Percentiles rank a stretch among this genome's conserved stretches.
Evolutionary conservation across 352 stramenopile species (phyloP).

Genomic region (Phytopythium kandeliae): DNA sequence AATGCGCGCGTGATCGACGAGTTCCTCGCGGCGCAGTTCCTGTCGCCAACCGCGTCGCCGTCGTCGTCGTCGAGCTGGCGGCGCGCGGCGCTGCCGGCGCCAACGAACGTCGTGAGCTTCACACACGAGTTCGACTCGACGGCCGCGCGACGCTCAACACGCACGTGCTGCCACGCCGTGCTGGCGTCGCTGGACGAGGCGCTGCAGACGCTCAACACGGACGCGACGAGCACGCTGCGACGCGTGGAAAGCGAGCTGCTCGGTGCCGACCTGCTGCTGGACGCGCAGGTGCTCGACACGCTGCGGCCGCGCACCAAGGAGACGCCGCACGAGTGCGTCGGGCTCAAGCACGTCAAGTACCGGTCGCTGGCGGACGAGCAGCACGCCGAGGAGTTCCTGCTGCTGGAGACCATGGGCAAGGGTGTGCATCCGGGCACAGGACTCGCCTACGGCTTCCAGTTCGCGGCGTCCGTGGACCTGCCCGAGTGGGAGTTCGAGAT

Average conservation of each 20-base stretch:
- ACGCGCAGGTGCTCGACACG: conserved; percentile 65
- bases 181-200: conserved; percentile 53
- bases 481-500: conserved; percentile 41
- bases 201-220: conserved; percentile 45
- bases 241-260: conserved; percentile 55
- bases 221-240: conserved; percentile 42
- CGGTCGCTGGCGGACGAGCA: conserved; percentile 46
- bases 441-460: conserved; percentile 54
- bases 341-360: conserved; percentile 78
- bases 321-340: conserved; percentile 63
- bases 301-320: conserved; percentile 61
- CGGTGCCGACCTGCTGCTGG: conserved; percentile 47
- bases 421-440: conserved; percentile 34
- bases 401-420: conserved; percentile 50
- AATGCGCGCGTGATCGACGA: conserved; percentile 9
- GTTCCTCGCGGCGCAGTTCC: conserved; percentile 6
- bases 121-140: conserved; percentile 38
- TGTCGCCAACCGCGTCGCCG: conserved; percentile 15
- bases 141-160: conserved; percentile 39
- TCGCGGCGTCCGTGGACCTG: conserved; percentile 47
- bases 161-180: conserved; percentile 45
- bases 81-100: conserved; percentile 22
- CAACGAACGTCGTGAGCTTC: conserved; percentile 39
- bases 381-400: conserved; percentile 55
- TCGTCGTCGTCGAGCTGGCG: conserved; percentile 30